Percentiles rank a stretch among this genome's conserved stretches.
These are phyloP conservation scores for Arthrobotrys megalospora DNA, from an alignment of 2,329 filamentous ascomycete genomes.

Conservation along the genomic window DNA sequence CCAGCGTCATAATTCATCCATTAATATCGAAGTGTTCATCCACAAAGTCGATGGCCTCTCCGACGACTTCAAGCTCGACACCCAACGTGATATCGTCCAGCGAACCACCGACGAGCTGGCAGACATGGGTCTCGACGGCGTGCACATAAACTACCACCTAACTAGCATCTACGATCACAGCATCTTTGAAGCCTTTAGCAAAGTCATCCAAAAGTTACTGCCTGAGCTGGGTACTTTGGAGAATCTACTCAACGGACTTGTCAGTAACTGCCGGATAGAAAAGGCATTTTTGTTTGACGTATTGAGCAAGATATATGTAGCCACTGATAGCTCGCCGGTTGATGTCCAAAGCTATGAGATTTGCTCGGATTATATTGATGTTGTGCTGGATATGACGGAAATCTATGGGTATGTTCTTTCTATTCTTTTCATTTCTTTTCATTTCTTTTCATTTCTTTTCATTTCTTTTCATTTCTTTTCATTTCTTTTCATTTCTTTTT, in stretches of 20 bases:
- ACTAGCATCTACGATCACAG: constrained; percentile 99
- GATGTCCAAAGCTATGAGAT: constrained; percentile 98
- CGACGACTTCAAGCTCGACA: constrained; percentile 96
- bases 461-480: constrained; percentile 78
- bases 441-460: background rate
- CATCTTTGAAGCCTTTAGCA: constrained; percentile 98
- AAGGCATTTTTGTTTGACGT: constrained; percentile 99
- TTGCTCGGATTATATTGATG: constrained; percentile 98
- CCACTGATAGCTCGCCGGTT: constrained; percentile 91
- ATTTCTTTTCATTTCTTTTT: background rate
- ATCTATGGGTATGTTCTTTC: constrained; percentile 79
- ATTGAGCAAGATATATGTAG: constrained; percentile 98
- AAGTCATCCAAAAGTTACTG: constrained; percentile 97
- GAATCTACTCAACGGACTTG: constrained; percentile 92
- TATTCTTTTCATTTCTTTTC: background rate
- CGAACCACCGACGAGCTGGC: constrained; percentile 96
- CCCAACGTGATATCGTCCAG: constrained; percentile 95
- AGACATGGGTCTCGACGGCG: constrained; percentile 92
- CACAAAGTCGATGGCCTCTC: constrained; percentile 99
- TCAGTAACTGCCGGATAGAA: constrained; percentile 93
- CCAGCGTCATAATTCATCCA: constrained; percentile 88
- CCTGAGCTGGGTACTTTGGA: constrained; percentile 93
- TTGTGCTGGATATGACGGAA: constrained; percentile 96
- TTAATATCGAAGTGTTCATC: constrained; percentile 98
- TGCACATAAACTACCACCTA: constrained; percentile 92